Evolutionary conservation across 371 early-diverging fungal species (phyloP).

Genomic region (Circinella umbellata): DNA sequence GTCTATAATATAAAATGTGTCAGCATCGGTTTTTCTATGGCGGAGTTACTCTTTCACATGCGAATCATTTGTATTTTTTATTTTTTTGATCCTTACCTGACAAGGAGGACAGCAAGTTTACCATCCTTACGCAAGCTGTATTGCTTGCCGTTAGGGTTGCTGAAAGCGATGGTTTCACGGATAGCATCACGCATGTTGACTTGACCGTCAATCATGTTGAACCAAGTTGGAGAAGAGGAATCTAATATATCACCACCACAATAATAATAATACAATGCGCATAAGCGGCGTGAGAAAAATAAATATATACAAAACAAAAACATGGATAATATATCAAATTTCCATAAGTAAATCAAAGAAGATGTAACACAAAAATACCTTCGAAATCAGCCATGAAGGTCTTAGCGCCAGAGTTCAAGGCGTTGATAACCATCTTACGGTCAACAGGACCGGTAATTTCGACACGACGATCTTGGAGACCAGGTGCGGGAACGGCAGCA

Average conservation of each 20-base stretch:
- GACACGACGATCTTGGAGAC: slow-evolving; percentile 90
- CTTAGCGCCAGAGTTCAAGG: slow-evolving; percentile 89
- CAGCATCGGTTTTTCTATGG: slow-evolving; percentile 6
- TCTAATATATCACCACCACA: slow-evolving; percentile 46
- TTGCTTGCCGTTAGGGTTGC: slow-evolving; percentile 88
- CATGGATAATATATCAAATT: not conserved
- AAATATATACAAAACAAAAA: not conserved
- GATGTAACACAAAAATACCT: slow-evolving; percentile 48
- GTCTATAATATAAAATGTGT: slow-evolving; percentile 49
- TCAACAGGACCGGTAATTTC: slow-evolving; percentile 98
- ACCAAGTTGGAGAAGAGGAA: slow-evolving; percentile 93
- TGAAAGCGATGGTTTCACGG: slow-evolving; percentile 80
- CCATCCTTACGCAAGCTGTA: slow-evolving; percentile 87
- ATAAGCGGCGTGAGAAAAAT: slow-evolving; percentile 23
- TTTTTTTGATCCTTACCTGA: slow-evolving; percentile 59
- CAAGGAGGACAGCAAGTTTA: slow-evolving; percentile 84
- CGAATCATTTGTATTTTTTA: slow-evolving; percentile 8
- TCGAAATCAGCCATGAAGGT: slow-evolving; percentile 98
- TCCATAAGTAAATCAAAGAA: too few relatives aligned
- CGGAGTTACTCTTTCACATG: slow-evolving; percentile 21
- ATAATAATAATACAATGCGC: not conserved
- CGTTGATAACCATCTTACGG: slow-evolving; percentile 98
- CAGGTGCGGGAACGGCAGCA: slow-evolving; percentile 90
- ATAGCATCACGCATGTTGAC: slow-evolving; percentile 92
- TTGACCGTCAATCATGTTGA: slow-evolving; percentile 85